Percentiles rank a stretch among this genome's conserved stretches.
Conservation (phyloP, 1,284 basidiomycete species). For the Leccinum subrobustum region DNA sequence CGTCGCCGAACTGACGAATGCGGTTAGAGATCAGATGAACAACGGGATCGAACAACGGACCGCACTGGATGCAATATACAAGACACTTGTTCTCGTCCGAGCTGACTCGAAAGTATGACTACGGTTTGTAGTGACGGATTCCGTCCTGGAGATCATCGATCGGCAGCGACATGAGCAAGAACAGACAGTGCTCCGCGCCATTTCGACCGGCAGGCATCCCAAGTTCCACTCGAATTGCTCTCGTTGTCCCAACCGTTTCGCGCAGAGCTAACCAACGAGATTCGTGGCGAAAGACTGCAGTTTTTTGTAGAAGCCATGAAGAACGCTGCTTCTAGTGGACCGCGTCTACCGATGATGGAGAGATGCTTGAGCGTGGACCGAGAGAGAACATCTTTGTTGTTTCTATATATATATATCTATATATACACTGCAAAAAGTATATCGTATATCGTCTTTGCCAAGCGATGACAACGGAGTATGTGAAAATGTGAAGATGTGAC, state of each 20-base stretch:
- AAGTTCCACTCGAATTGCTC: background rate
- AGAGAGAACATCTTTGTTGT: too few species aligned
- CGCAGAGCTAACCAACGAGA: conserved; percentile 75
- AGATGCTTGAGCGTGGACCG: too few species aligned
- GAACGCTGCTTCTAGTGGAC: conserved; percentile 88
- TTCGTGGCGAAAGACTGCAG: conserved; percentile 76
- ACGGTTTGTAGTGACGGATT: conserved; percentile 47
- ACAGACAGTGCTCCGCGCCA: conserved; percentile 50
- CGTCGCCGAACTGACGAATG: conserved; percentile 27
- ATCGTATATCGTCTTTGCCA: too few species aligned
- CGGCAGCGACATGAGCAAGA: conserved; percentile 72
- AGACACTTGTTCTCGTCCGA: background rate
- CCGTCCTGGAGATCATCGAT: conserved; percentile 60
- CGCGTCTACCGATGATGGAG: conserved; percentile 68
- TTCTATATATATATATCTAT: too few species aligned
- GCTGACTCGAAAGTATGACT: background rate
- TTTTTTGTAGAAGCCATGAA: conserved; percentile 87
- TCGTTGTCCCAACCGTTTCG: background rate
- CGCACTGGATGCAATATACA: conserved; percentile 24
- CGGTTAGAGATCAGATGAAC: conserved; percentile 30
- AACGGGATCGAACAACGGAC: conserved; percentile 26
- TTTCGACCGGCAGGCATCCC: conserved; percentile 55
- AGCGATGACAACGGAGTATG: too few species aligned
- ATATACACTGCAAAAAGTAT: too few species aligned
- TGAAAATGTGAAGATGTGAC: too few species aligned